Base-by-base conservation (phyloP, 2,329 filamentous ascomycete genomes). In the Orbilia brochopaga region DNA sequence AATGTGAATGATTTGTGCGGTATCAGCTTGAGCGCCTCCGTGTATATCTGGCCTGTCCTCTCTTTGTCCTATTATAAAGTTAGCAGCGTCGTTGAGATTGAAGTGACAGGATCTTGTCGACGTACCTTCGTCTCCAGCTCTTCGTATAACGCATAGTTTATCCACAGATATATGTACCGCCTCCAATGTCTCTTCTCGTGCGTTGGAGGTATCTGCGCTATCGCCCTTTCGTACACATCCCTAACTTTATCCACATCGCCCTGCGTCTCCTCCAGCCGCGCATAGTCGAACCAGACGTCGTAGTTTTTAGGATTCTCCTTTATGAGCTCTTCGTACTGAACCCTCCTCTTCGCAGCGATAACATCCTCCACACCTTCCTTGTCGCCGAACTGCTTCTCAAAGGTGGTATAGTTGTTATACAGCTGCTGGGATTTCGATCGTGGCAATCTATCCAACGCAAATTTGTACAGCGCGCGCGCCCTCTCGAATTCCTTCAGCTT, bases 1-100 rank as follows among this genome's bases (percentile, higher is more conserved):
- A 97, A 99, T 0, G 94, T 97, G 80, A 97, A 99, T 77, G 91
- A 91, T 79, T 95, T 95, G 82, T 99, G 94, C 0, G 94, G 94
- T 75, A 99, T 88, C 51, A 97, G 82, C 73, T 89, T 88, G 52
- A 97, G 81, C 76, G 91, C 96, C 75, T 94, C 90, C 75, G 88
- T 87, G 81, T 97, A 99, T 73, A 99, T 91, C 78, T 97, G 91
- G 17, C 90, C 86, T 19, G 93, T 90, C 50, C 94, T 86, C 24
- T 89, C 86, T 23, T 86, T 78, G 77, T 97, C 91, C 75, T 75
- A 32, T 35, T 21, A 21, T 10, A 30, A 27, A 32, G 70, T 75
- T 69, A 75, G 70, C 37, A 19, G 37, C 24, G 7, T 56, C 24
- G n/a, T n/a, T n/a, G n/a, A n/a, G 27, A 23, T 37, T 44, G 17